Evolutionary conservation across 768 basidiomycete genomes (phyloP).

Genomic region (Mycena epipterygia): DNA sequence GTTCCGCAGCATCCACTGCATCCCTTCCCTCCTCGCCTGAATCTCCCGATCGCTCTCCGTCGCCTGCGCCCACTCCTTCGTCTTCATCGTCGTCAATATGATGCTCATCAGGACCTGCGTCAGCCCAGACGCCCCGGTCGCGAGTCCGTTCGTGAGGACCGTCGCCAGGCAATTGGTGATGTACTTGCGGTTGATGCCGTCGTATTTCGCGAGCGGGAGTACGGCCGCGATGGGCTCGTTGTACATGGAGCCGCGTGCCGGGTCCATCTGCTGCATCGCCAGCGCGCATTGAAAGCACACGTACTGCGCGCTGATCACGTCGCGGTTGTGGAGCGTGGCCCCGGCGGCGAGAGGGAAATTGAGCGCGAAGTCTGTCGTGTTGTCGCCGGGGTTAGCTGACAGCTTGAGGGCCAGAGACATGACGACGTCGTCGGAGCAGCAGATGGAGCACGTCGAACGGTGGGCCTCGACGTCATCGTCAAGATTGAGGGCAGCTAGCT

Average conservation of each 20-base stretch:
- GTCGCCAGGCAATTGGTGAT: slow-evolving; percentile 33
- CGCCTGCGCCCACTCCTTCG: slow-evolving; percentile 35
- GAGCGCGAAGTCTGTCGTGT: slow-evolving; percentile 35
- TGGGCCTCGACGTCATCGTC: slow-evolving; percentile 31
- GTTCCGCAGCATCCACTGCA: slow-evolving; percentile 32
- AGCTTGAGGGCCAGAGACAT: slow-evolving; percentile 35
- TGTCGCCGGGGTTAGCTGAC: slow-evolving; percentile 28
- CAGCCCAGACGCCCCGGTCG: slow-evolving; percentile 31
- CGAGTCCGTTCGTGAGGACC: slow-evolving; percentile 32
- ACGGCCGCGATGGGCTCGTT: slow-evolving; percentile 36
- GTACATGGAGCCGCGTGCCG: slow-evolving; percentile 32
- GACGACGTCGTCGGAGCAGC: slow-evolving; percentile 33
- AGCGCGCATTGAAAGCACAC: slow-evolving; percentile 37
- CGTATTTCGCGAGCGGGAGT: slow-evolving; percentile 32
- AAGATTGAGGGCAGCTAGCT: slow-evolving; percentile 29
- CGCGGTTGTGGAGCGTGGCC: slow-evolving; percentile 19
- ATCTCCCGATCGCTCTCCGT: slow-evolving; percentile 22
- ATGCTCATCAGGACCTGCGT: slow-evolving; percentile 33
- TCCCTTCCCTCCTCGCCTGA: slow-evolving; percentile 23
- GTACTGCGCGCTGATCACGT: slow-evolving; percentile 34
- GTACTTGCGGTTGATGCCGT: slow-evolving; percentile 35
- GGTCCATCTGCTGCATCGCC: slow-evolving; percentile 36
- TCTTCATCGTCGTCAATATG: slow-evolving; percentile 28
- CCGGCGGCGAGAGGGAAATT: slow-evolving; percentile 36
- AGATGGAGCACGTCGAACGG: slow-evolving; percentile 31